Evolutionary conservation across 106 monocot species (phyloP).

Genomic region (Xerophyta viscosa): DNA sequence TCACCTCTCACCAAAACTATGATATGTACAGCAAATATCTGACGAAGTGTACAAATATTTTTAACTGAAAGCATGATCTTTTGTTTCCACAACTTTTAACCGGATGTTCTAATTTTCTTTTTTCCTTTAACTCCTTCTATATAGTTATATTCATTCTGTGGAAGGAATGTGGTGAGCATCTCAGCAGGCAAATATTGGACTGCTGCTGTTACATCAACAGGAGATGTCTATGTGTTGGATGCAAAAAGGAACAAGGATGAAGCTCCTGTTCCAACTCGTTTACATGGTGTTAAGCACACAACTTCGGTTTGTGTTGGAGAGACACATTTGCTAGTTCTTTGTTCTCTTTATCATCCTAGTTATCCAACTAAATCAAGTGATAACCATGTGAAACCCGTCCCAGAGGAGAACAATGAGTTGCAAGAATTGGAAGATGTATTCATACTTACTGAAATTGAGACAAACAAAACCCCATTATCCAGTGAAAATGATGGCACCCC

Average conservation of each 20-base stretch:
- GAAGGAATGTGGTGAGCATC: conserved; percentile 63
- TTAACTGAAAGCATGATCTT: background rate
- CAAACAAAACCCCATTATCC: conserved; percentile 11
- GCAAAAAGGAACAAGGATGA: conserved; percentile 68
- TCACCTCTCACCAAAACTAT: background rate
- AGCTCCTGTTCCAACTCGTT: conserved; percentile 47
- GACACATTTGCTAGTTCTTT: conserved; percentile 81
- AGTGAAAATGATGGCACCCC: conserved; percentile 13
- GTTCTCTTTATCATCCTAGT: conserved; percentile 68
- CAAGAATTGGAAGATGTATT: conserved; percentile 78
- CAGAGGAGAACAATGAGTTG: conserved; percentile 22
- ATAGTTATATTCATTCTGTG: conserved; percentile 64
- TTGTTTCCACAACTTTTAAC: background rate
- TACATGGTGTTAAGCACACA: conserved; percentile 77
- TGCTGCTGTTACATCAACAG: conserved; percentile 64
- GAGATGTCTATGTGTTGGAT: conserved; percentile 94
- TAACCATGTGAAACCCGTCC: conserved; percentile 7
- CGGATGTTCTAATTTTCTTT: background rate
- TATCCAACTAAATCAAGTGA: conserved; percentile 18
- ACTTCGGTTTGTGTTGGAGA: conserved; percentile 94
- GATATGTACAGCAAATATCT: background rate
- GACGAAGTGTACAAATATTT: background rate
- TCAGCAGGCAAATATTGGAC: conserved; percentile 97
- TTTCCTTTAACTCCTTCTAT: background rate
- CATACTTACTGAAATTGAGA: conserved; percentile 34